A percentile compares a stretch with the other conserved stretches of the same genome.
Evolutionary conservation across 257 asterid genomes (phyloP).

Genomic region (Cinchona pubescens): DNA sequence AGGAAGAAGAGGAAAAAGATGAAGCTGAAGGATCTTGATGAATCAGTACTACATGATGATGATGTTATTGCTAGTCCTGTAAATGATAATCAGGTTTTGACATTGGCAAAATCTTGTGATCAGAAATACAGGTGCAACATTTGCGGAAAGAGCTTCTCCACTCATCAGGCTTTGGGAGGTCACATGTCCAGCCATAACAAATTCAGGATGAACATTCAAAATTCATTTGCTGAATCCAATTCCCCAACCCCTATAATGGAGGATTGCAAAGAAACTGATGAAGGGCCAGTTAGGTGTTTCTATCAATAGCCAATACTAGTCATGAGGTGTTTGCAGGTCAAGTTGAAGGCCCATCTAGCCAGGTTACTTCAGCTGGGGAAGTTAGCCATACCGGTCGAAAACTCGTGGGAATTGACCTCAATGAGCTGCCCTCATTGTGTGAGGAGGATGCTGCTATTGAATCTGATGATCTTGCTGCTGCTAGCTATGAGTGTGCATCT

Average conservation of each 20-base stretch:
- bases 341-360: slow-evolving; percentile 9
- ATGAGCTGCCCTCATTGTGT: slow-evolving; percentile 42
- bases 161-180: slow-evolving; percentile 49
- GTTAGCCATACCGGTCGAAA: slow-evolving; percentile 13
- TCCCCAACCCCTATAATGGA: background rate
- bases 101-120: slow-evolving; percentile 7
- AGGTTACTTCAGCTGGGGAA: slow-evolving; percentile 18
- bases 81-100: background rate
- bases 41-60: slow-evolving; percentile 18
- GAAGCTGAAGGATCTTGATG: slow-evolving; percentile 33
- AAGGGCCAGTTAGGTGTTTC: slow-evolving; percentile 18
- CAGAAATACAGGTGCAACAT: slow-evolving; percentile 30
- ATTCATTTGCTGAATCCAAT: slow-evolving; percentile 8
- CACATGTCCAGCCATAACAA: slow-evolving; percentile 48
- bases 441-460: slow-evolving; percentile 22
- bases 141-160: slow-evolving; percentile 33
- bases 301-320: no score
- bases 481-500: no score
- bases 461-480: no score
- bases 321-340: no score
- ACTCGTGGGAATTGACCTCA: slow-evolving; percentile 46
- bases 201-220: slow-evolving; percentile 22
- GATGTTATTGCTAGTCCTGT: slow-evolving; percentile 9
- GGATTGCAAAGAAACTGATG: slow-evolving; percentile 22
- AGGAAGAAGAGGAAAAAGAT: slow-evolving; percentile 40